Evolutionary conservation across 148 eudicot species (phyloP).

Genomic region (Amaranthus palmeri): DNA sequence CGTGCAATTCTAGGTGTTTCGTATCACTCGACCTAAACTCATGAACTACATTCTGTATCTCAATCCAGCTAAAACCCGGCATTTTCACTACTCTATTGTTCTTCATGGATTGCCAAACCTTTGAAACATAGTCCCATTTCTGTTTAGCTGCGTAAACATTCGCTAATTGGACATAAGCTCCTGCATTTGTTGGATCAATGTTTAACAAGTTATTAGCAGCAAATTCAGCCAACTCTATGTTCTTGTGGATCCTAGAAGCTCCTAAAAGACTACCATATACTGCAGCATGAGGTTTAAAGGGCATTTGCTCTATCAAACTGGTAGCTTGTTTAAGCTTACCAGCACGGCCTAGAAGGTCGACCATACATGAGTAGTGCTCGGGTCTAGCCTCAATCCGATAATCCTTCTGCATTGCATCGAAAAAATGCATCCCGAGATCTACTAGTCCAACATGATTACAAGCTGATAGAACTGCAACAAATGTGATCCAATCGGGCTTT

Average conservation of each 20-base stretch:
- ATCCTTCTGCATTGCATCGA: conserved; percentile 49
- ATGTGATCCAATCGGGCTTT: conserved; percentile 66
- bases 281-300: conserved; percentile 51
- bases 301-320: conserved; percentile 57
- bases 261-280: conserved; percentile 64
- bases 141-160: conserved; percentile 52
- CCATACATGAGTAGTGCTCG: conserved; percentile 73
- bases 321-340: conserved; percentile 64
- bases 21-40: conserved; percentile 69
- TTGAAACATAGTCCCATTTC: conserved; percentile 60
- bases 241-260: conserved; percentile 67
- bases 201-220: conserved; percentile 60
- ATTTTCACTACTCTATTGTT: conserved; percentile 45
- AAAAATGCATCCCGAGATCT: conserved; percentile 49
- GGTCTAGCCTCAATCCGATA: conserved; percentile 44
- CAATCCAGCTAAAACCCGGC: conserved; percentile 80
- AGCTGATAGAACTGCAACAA: conserved; percentile 68
- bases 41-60: conserved; percentile 50
- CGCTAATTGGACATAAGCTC: conserved; percentile 66
- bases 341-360: conserved; percentile 76
- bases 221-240: conserved; percentile 54
- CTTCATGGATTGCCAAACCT: conserved; percentile 53
- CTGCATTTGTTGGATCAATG: conserved; percentile 50
- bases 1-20: conserved; percentile 44
- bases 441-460: conserved; percentile 77